A percentile compares a stretch with the other conserved stretches of the same genome.
These are phyloP conservation scores for Aspergillus brasiliensis DNA, from an alignment of 2,329 filamentous ascomycete genomes.

Conservation along the genomic window DNA sequence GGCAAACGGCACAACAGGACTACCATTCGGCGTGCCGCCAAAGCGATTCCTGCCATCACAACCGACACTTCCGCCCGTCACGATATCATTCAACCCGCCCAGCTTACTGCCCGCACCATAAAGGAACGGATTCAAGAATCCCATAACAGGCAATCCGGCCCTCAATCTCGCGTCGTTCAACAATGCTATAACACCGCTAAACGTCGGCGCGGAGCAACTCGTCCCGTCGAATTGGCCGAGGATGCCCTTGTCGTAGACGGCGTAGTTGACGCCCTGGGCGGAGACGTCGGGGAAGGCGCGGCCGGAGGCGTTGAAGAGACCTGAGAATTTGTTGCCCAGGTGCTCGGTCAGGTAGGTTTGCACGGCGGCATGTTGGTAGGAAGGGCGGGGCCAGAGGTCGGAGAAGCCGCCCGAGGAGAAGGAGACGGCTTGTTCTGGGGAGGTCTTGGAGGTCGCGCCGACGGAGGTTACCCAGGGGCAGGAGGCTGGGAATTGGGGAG, in stretches of 20 bases:
- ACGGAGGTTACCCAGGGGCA: conserved; percentile 46
- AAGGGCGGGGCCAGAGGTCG: conserved; percentile 38
- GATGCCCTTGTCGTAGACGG: conserved; percentile 34
- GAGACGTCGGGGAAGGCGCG: conserved; percentile 47
- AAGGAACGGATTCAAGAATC: conserved; percentile 64
- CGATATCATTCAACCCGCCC: conserved; percentile 52
- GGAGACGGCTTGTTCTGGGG: conserved; percentile 43
- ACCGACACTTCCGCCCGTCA: conserved; percentile 49
- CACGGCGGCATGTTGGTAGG: conserved; percentile 41
- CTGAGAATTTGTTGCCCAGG: conserved; percentile 27
- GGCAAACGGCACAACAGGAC: conserved; percentile 47
- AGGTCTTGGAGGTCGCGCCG: conserved; percentile 42
- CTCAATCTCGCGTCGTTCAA: conserved; percentile 63
- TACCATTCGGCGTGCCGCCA: conserved; percentile 40
- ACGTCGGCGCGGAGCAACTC: conserved; percentile 59
- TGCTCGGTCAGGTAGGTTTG: conserved; percentile 31
- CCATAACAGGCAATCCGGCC: conserved; percentile 52
- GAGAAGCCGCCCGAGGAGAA: conserved; percentile 48
- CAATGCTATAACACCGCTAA: conserved; percentile 61
- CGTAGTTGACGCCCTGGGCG: conserved; percentile 38
- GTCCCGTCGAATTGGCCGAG: conserved; percentile 41
- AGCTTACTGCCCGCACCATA: conserved; percentile 46
- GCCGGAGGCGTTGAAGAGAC: conserved; percentile 37
- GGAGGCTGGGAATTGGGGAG: conserved; percentile 44
- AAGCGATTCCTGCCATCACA: conserved; percentile 49